phyloP scores from a whole-genome alignment of 805 yeast species.

The Sugiyamaella floridensis region DNA sequence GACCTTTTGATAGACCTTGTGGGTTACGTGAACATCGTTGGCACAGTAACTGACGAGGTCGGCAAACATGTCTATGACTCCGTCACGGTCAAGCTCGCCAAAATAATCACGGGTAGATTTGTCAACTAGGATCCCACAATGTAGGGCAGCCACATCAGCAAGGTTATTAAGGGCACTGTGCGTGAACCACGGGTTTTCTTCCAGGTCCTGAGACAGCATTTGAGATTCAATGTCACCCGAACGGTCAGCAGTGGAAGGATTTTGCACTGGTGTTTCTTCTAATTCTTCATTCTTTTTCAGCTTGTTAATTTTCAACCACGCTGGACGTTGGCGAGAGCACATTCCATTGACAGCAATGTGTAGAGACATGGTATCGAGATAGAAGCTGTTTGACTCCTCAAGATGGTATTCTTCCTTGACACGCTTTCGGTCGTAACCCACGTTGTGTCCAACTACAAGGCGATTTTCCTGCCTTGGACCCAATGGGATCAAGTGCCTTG shows the following conservation, averaged over 20 bases:
- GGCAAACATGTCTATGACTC: conserved; percentile 51
- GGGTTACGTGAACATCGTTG: conserved; percentile 71
- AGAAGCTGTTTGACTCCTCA: conserved; percentile 63
- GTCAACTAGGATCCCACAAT: conserved; percentile 61
- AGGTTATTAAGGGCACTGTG: conserved; percentile 73
- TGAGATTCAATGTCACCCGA: not conserved
- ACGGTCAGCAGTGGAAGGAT: not conserved
- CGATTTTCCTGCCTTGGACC: conserved; percentile 44
- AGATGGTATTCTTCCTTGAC: conserved; percentile 76
- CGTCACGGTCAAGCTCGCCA: conserved; percentile 45
- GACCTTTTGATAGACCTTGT: conserved; percentile 56
- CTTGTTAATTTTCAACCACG: conserved; percentile 47
- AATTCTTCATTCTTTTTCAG: conserved; percentile 17
- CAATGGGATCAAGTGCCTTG: conserved; percentile 67
- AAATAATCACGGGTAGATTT: conserved; percentile 66
- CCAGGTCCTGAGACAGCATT: conserved; percentile 9
- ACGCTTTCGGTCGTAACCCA: conserved; percentile 85
- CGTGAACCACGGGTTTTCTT: conserved; percentile 66
- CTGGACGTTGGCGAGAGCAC: conserved; percentile 83
- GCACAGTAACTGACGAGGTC: conserved; percentile 75
- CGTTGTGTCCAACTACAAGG: conserved; percentile 81
- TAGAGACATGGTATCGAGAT: conserved; percentile 83
- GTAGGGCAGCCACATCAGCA: conserved; percentile 69
- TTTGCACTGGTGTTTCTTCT: conserved; percentile 2
- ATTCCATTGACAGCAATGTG: conserved; percentile 89